Evolutionary conservation across 441 rosid species (phyloP), one percentile per base, ranked within the genome.

Genomic region (Euphorbia celastroides): DNA sequence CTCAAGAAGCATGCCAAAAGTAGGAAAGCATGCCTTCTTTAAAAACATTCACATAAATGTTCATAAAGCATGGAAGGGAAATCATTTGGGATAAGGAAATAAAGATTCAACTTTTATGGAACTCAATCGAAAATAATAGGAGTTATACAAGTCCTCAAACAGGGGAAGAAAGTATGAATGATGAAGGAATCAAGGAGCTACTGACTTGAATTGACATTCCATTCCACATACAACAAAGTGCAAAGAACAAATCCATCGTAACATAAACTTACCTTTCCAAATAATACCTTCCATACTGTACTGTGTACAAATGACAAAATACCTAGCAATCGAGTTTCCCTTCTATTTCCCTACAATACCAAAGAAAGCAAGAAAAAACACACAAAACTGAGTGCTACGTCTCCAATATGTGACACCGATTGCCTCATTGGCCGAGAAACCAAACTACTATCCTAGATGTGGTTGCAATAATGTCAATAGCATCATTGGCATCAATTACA

Each of bases 231-330:
- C 13, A 25, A 11, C 20, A 28, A 20, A 27, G 52, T 41, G 60
- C 25, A 61, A 26, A 12, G 51, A 70, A 11, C 19, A 22, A 50
- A 17, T 23, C 9, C 62, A 65, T 16, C 51, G 23, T 42, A 12
- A 60, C 32, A 50, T 17, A 57, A 57, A 66, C 76, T 73, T 67
- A 87, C 99, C 84, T 92, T 94, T 70, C 98, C 98, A 79, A 92
- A 94, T 73, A 94, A 79, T 44, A 87, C 98, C 80, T 92, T 94
- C 99, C 97, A 94, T 54, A 94, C 98, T 0, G 99, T 89, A 79
- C 96, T 94, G 78, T 92, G 96, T 25, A 94, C 94, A 72, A 94
- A 92, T 67, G 98, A 92, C 64, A 94, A 78, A 66, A 92, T 94
- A 62, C 98, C 99, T 68, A 94, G 74, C 69, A 94, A 78, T 65